phyloP scores from a whole-genome alignment of 169 alveolate genomes.

The Plasmodium cynomolgi region DNA sequence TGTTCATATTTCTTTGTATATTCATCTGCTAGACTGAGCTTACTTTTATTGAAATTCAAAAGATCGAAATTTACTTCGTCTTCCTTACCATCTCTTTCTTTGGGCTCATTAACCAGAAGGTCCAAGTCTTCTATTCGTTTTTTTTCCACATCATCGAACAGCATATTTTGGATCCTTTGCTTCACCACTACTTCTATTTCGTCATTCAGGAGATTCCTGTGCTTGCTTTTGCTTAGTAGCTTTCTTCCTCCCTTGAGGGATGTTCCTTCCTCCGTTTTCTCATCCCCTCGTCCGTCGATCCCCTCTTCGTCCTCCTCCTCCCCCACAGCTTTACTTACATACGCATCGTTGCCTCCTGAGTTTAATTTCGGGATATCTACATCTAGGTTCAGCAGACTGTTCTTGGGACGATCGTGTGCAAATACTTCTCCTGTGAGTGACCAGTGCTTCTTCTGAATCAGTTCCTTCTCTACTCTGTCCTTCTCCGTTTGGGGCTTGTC shows the following conservation, averaged over 20 bases:
- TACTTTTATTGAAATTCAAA: slow-evolving; percentile 82
- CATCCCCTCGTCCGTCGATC: slow-evolving; percentile 24
- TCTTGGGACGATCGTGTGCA: slow-evolving; percentile 85
- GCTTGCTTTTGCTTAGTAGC: not conserved
- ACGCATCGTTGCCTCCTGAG: slow-evolving; percentile 59
- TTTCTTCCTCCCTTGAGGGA: slow-evolving; percentile 20
- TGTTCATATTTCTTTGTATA: slow-evolving; percentile 84
- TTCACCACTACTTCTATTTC: slow-evolving; percentile 80
- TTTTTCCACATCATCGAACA: slow-evolving; percentile 87
- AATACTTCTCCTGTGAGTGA: slow-evolving; percentile 88
- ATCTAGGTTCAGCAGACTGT: slow-evolving; percentile 84
- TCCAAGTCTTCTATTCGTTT: slow-evolving; percentile 75
- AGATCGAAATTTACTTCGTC: slow-evolving; percentile 76
- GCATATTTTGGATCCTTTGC: slow-evolving; percentile 82
- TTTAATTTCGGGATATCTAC: slow-evolving; percentile 83
- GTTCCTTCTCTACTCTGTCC: slow-evolving; percentile 81
- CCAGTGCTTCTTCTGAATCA: slow-evolving; percentile 88
- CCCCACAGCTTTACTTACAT: slow-evolving; percentile 35
- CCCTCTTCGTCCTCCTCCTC: slow-evolving; percentile 4
- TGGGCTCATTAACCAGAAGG: slow-evolving; percentile 30
- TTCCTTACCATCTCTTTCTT: slow-evolving; percentile 11
- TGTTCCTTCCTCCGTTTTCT: slow-evolving; percentile 17
- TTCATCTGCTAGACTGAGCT: slow-evolving; percentile 84
- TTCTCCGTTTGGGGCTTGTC: slow-evolving; percentile 34
- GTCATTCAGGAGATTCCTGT: slow-evolving; percentile 39